Base-by-base conservation (phyloP, 768 basidiomycete species). In the Panaeolus cyanescens region DNA sequence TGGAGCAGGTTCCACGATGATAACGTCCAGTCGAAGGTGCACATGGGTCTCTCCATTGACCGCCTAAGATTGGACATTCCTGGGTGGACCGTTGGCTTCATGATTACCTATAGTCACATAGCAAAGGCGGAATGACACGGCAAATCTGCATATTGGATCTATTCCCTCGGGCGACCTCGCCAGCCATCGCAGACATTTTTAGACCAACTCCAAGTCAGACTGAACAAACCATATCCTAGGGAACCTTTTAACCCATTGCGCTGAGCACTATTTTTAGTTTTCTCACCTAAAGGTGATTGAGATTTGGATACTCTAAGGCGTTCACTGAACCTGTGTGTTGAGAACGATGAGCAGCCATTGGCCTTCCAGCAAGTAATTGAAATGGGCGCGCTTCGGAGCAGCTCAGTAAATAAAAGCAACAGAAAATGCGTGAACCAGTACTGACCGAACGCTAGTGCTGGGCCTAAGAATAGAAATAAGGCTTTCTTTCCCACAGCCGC, bases 1-100 rank as follows among this genome's bases (percentile, higher is more conserved):
- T 66, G 63, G 53, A 62, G 60, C 54, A 30, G 32, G 30, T 61
- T 64, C 59, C 60, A 63, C 55, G 66, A 66, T 68, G 66, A 68
- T 42, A 42, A 42, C 39, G 39, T 12, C 39, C 39, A 42, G 12
- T 42, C n/a, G 19, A 42, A 22, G 19, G 17, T 42, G 39, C 39
- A 42, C 39, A 42, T 42, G 39, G 39, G 39, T 20, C 13, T 22
- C 39, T 42, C 39, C 19, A 42, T 42, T 42, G 8, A 42, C 39
- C 39, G 39, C n/a, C 39, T 42, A 42, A 42, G 22, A 22, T 42
- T 42, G 39, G 39, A 42, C 39, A 42, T 8, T 42, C 39, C 39
- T 42, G 39, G 39, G 39, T 42, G 39, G 19, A 8, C 39, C 39
- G 6, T 20, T 22, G 39, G 39, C 39, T 42, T 42, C 39, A 42